A percentile compares a stretch with the other conserved stretches of the same genome.
phyloP scores from a whole-genome alignment of 176 grass and related monocot genomes.

The Carex myosuroides region DNA sequence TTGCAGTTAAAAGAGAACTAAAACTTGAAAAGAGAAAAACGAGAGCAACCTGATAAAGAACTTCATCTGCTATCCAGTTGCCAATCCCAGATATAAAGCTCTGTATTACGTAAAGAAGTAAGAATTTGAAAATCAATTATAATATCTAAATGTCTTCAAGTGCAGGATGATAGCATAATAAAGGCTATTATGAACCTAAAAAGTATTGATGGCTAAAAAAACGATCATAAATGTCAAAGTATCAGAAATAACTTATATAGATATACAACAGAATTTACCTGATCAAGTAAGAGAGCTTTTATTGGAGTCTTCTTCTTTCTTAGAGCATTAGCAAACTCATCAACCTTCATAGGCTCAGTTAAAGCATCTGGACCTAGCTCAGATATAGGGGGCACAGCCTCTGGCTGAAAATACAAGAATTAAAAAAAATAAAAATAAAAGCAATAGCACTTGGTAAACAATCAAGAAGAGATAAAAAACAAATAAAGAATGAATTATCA shows the following conservation, averaged over 20 bases:
- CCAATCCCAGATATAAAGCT: slow-evolving; percentile 79
- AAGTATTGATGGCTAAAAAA: not conserved
- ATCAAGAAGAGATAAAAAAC: not conserved
- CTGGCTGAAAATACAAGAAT: slow-evolving; percentile 37
- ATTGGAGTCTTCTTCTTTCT: slow-evolving; percentile 45
- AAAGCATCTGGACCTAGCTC: slow-evolving; percentile 75
- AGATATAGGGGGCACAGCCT: slow-evolving; percentile 55
- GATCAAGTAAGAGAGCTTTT: slow-evolving; percentile 68
- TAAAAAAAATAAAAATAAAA: not conserved
- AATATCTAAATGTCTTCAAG: not conserved
- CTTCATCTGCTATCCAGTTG: slow-evolving; percentile 75
- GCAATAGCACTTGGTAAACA: not conserved
- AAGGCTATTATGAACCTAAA: not conserved
- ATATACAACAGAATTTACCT: slow-evolving; percentile 34
- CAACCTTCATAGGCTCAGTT: slow-evolving; percentile 39
- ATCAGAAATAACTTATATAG: not conserved
- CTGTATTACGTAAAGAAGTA: slow-evolving; percentile 17
- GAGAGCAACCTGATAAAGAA: slow-evolving; percentile 70
- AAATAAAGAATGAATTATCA: not conserved
- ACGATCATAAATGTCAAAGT: not conserved
- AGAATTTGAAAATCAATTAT: not conserved
- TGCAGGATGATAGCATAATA: not conserved
- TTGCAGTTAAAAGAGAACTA: not conserved
- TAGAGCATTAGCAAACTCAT: slow-evolving; percentile 40
- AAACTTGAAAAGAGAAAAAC: not conserved